Evolutionary conservation across 1,284 basidiomycete species (phyloP).

Genomic region (Malassezia yamatoensis): DNA sequence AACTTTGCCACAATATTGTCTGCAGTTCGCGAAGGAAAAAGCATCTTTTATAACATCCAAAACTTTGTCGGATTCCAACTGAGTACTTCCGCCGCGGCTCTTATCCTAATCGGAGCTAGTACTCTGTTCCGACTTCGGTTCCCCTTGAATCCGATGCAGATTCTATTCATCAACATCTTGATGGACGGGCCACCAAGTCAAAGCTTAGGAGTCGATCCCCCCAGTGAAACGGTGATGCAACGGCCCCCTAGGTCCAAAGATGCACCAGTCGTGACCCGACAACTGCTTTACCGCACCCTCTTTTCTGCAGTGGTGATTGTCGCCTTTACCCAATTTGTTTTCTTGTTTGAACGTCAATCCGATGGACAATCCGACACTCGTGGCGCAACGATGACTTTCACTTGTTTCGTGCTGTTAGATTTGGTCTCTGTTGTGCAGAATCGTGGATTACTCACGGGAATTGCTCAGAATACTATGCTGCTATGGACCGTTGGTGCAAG

Average conservation of each 20-base stretch:
- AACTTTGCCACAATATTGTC: slow-evolving; percentile 89
- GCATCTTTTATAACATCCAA: slow-evolving; percentile 96
- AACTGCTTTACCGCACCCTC: slow-evolving; percentile 66
- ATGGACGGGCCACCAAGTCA: slow-evolving; percentile 99
- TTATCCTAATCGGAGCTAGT: slow-evolving; percentile 85
- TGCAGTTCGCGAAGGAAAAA: slow-evolving; percentile 90
- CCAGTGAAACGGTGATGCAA: slow-evolving; percentile 71
- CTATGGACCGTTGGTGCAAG: slow-evolving; percentile 74
- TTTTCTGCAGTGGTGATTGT: slow-evolving; percentile 89
- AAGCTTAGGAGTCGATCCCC: slow-evolving; percentile 89
- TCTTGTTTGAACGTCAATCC: slow-evolving; percentile 51
- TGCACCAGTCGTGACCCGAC: slow-evolving; percentile 68
- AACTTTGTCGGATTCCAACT: slow-evolving; percentile 96
- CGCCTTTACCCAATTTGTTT: slow-evolving; percentile 75
- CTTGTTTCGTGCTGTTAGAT: slow-evolving; percentile 91
- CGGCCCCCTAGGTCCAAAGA: slow-evolving; percentile 78
- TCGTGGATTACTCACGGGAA: slow-evolving; percentile 55
- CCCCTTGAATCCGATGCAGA: slow-evolving; percentile 96
- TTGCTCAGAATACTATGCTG: slow-evolving; percentile 66
- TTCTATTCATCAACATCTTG: slow-evolving; percentile 94
- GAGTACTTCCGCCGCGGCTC: slow-evolving; percentile 84
- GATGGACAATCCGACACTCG: slow-evolving; percentile 17
- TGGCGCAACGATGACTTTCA: slow-evolving; percentile 59
- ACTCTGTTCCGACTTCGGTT: slow-evolving; percentile 79
- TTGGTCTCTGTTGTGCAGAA: slow-evolving; percentile 88